Conservation (phyloP, 2,329 filamentous ascomycete species). For the Exophiala sideris region DNA sequence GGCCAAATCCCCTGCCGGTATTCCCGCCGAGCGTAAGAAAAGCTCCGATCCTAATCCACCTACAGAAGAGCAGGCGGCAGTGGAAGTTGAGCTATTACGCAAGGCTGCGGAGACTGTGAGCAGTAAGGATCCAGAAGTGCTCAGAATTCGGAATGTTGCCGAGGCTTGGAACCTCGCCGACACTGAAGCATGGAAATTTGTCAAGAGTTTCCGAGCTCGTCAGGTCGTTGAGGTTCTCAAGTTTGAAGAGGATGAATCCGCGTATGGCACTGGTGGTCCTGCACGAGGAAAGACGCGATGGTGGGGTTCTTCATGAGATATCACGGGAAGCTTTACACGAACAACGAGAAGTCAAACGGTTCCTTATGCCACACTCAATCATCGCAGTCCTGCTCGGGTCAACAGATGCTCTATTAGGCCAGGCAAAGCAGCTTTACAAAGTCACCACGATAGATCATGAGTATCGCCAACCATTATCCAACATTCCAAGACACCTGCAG, state of each 20-base stretch:
- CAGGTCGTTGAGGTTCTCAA: constrained; percentile 54
- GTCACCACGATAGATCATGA: too few species aligned
- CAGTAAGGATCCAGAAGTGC: constrained; percentile 36
- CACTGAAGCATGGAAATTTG: constrained; percentile 63
- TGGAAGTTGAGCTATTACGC: constrained; percentile 49
- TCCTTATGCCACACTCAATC: too few species aligned
- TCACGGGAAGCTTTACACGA: too few species aligned
- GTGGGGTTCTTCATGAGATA: constrained; percentile 17
- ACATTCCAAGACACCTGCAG: too few species aligned
- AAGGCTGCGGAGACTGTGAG: constrained; percentile 48
- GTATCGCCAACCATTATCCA: too few species aligned
- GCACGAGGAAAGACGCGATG: constrained; percentile 20
- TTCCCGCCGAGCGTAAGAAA: constrained; percentile 37
- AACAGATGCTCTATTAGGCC: too few species aligned
- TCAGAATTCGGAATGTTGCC: constrained; percentile 42
- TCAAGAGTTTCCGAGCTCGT: constrained; percentile 57
- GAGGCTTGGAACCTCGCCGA: constrained; percentile 60
- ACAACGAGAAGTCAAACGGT: too few species aligned
- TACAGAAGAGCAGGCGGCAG: constrained; percentile 36
- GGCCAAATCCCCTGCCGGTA: constrained; percentile 42
- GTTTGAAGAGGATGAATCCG: constrained; percentile 58
- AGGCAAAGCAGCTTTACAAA: too few species aligned
- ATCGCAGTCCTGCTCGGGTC: not conserved
- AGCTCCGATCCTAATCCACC: constrained; percentile 38
- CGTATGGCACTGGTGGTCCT: constrained; percentile 11